These are phyloP conservation scores for Akanthomyces uredinophilus DNA, from an alignment of 2,329 filamentous ascomycete species.

Conservation along the genomic window DNA sequence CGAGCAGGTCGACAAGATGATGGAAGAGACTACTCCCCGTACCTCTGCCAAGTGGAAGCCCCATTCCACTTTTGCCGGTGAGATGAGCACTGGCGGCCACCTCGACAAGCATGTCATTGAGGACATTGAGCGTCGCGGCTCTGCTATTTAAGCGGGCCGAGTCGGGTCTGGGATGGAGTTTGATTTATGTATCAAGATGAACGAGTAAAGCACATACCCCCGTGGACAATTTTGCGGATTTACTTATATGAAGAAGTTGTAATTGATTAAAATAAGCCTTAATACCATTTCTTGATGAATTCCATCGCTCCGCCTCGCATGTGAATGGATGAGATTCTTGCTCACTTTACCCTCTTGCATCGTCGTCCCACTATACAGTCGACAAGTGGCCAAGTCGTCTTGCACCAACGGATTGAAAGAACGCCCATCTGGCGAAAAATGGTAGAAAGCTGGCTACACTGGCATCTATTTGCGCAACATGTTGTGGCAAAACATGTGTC, in stretches of 20 bases:
- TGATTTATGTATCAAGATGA: constrained; percentile 10
- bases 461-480: too few species aligned
- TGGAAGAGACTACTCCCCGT: constrained; percentile 77
- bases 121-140: constrained; percentile 27
- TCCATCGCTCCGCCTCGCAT: background rate
- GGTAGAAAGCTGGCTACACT: too few species aligned
- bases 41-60: constrained; percentile 74
- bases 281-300: background rate
- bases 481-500: too few species aligned
- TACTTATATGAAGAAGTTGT: background rate
- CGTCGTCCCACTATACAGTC: too few species aligned
- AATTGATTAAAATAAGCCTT: background rate
- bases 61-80: constrained; percentile 59
- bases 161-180: background rate
- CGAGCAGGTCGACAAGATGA: constrained; percentile 81
- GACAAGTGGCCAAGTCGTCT: too few species aligned
- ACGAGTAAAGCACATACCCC: constrained; percentile 12
- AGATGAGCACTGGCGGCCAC: constrained; percentile 35
- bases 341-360: too few species aligned
- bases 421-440: too few species aligned
- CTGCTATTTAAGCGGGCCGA: constrained; percentile 25
- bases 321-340: background rate
- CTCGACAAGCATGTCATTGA: constrained; percentile 26
- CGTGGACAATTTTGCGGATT: background rate
- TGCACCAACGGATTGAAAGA: too few species aligned